phyloP scores from a whole-genome alignment of 129 eudicot species.

The Chrysanthemum seticuspe region DNA sequence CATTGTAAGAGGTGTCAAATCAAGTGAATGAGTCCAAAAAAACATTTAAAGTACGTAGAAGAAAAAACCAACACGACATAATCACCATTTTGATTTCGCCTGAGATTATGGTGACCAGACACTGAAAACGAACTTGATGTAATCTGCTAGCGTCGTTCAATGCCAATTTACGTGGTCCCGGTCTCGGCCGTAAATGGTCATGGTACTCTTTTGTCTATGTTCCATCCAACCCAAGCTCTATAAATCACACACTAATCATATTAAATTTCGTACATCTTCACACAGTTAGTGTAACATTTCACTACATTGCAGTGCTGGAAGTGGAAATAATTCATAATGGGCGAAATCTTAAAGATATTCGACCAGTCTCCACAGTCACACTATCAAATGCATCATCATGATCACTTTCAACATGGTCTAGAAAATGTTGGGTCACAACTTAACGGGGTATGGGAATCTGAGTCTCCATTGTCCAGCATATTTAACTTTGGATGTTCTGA shows the following conservation, averaged over 20 bases:
- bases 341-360: slow-evolving; percentile 25
- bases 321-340: not conserved
- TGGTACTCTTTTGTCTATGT: not conserved
- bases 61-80: slow-evolving; percentile 29
- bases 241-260: slow-evolving; percentile 21
- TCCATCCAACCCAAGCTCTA: not conserved
- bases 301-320: not conserved
- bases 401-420: slow-evolving; percentile 1
- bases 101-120: not conserved
- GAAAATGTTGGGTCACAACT: not conserved
- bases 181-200: slow-evolving; percentile 1
- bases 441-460: slow-evolving; percentile 10
- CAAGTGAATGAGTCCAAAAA: not conserved
- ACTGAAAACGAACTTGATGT: slow-evolving; percentile 13
- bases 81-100: slow-evolving; percentile 16
- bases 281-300: not conserved
- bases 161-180: slow-evolving; percentile 33
- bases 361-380: slow-evolving; percentile 26
- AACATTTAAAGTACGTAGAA: slow-evolving; percentile 12
- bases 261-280: slow-evolving; percentile 6
- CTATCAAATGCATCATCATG: slow-evolving; percentile 14
- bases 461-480: not conserved
- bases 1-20: not conserved
- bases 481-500: slow-evolving; percentile 14
- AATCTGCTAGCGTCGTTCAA: slow-evolving; percentile 5